Conservation (phyloP, 108 stramenopile genomes). For the Seminavis robusta region DNA sequence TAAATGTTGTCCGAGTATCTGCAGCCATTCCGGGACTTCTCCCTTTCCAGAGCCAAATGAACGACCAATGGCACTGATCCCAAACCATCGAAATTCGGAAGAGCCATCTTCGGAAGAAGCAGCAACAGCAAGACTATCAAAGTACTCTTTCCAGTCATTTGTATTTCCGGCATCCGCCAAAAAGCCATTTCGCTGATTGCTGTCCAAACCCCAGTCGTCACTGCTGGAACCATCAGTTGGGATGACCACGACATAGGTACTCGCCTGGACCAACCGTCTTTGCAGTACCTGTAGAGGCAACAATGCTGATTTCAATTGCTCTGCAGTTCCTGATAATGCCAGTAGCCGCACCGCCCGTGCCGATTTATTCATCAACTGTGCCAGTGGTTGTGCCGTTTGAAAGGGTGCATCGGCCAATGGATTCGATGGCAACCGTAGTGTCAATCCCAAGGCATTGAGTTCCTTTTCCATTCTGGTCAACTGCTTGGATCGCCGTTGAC, state of each 20-base stretch:
- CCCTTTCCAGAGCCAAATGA: constrained; percentile 72
- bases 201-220: constrained; percentile 40
- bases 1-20: constrained; percentile 67
- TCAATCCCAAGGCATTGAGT: constrained; percentile 54
- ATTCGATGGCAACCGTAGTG: constrained; percentile 54
- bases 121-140: constrained; percentile 31
- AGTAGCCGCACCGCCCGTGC: constrained; percentile 37
- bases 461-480: constrained; percentile 75
- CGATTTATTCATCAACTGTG: constrained; percentile 3
- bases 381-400: not conserved
- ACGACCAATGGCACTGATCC: constrained; percentile 64
- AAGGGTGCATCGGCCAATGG: constrained; percentile 28
- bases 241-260: constrained; percentile 49
- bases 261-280: constrained; percentile 53
- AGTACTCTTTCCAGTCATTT: constrained; percentile 54
- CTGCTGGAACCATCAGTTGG: constrained; percentile 55
- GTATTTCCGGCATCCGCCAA: constrained; percentile 50
- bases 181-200: constrained; percentile 18
- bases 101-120: not conserved
- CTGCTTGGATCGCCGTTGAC: constrained; percentile 55
- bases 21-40: constrained; percentile 46
- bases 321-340: constrained; percentile 50
- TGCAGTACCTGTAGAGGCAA: constrained; percentile 34
- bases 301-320: constrained; percentile 34
- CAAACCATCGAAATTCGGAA: constrained; percentile 69